phyloP scores from a whole-genome alignment of 805 yeast species.

The Dipodascopsis uninucleata region DNA sequence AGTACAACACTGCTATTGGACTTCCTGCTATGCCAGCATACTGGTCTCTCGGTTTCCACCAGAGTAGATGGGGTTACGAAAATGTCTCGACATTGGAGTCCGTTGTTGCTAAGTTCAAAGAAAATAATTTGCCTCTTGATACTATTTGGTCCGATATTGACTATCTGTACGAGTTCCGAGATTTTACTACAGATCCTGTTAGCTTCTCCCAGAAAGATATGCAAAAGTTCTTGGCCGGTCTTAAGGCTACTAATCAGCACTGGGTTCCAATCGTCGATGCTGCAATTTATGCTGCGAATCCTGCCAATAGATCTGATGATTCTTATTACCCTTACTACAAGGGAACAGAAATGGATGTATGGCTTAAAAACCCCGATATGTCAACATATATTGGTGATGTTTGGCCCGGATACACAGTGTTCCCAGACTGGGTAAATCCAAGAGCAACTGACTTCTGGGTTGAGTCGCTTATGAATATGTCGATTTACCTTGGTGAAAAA shows the following conservation, averaged over 20 bases:
- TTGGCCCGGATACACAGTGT: slow-evolving; percentile 38
- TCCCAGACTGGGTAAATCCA: slow-evolving; percentile 35
- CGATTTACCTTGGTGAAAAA: too few relatives aligned
- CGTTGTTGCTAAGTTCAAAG: slow-evolving; percentile 58
- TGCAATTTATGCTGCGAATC: slow-evolving; percentile 10
- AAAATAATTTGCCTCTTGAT: slow-evolving; percentile 65
- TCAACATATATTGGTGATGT: slow-evolving; percentile 36
- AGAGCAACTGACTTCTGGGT: slow-evolving; percentile 30
- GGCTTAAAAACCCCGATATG: slow-evolving; percentile 27
- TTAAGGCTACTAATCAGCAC: slow-evolving; percentile 52
- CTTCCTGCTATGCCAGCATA: slow-evolving; percentile 57
- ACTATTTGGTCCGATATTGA: slow-evolving; percentile 82
- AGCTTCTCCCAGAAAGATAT: slow-evolving; percentile 61
- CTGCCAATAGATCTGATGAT: slow-evolving; percentile 8
- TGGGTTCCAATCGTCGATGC: slow-evolving; percentile 18
- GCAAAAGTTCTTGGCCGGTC: slow-evolving; percentile 51
- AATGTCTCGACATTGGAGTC: slow-evolving; percentile 67
- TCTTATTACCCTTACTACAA: slow-evolving; percentile 5
- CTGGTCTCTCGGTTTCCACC: slow-evolving; percentile 78
- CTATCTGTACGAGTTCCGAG: slow-evolving; percentile 68
- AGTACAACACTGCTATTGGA: slow-evolving; percentile 63
- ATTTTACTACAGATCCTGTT: slow-evolving; percentile 71
- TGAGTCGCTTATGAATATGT: slow-evolving; percentile 27
- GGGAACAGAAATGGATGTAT: slow-evolving; percentile 10
- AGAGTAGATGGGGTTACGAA: slow-evolving; percentile 84